Conservation (phyloP, 805 yeast genomes). For the Diddensiella transvaalensis region DNA sequence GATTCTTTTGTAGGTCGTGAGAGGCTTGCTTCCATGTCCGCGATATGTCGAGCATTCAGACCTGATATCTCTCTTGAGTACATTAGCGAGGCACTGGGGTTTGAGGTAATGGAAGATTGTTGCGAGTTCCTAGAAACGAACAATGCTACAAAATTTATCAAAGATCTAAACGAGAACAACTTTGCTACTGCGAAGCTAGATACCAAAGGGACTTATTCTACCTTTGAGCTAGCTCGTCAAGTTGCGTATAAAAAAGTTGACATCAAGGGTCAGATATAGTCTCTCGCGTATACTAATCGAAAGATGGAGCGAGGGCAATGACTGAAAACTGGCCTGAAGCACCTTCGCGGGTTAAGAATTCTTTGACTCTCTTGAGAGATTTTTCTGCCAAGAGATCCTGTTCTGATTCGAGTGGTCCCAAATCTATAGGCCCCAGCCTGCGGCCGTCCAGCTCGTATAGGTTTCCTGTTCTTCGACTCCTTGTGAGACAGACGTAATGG, state of each 20-base stretch:
- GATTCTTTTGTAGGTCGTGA: constrained; percentile 55
- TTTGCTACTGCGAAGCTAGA: constrained; percentile 14
- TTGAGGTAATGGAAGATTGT: constrained; percentile 39
- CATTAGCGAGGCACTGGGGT: constrained; percentile 31
- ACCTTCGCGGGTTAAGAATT: constrained; percentile 53
- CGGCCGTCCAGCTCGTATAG: constrained; percentile 89
- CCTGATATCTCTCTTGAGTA: constrained; percentile 28
- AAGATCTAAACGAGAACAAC: not conserved
- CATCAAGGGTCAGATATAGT: constrained; percentile 74
- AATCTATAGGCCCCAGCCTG: constrained; percentile 65
- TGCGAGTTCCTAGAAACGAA: constrained; percentile 41
- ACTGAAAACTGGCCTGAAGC: constrained; percentile 55
- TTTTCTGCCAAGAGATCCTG: constrained; percentile 54
- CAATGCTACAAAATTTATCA: constrained; percentile 36
- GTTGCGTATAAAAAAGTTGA: constrained; percentile 59
- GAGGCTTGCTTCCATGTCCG: constrained; percentile 52
- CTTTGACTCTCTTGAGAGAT: constrained; percentile 54
- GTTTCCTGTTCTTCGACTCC: constrained; percentile 48
- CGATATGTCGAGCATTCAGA: constrained; percentile 53
- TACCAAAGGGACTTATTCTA: constrained; percentile 29
- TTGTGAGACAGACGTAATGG: constrained; percentile 77
- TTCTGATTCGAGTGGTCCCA: constrained; percentile 42
- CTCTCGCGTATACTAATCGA: not conserved
- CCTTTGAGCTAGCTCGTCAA: constrained; percentile 38
- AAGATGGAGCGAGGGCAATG: constrained; percentile 50